Conservation (phyloP, 2,329 filamentous ascomycete genomes). For the Monilinia laxa region DNA sequence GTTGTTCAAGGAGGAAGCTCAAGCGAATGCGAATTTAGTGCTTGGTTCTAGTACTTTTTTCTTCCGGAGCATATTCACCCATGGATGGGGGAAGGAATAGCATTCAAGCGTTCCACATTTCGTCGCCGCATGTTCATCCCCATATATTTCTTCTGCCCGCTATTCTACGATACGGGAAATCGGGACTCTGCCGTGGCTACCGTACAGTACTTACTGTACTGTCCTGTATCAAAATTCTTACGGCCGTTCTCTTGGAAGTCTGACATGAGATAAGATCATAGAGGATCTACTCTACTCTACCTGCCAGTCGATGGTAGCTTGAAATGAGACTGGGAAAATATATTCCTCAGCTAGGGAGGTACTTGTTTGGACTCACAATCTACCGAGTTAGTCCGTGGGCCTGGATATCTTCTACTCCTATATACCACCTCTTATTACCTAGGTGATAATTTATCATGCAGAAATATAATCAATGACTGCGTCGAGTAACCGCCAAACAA, state of each 20-base stretch:
- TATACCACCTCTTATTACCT: no score
- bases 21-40: conserved; percentile 23
- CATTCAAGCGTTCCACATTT: neutral
- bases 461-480: no score
- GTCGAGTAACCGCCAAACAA: no score
- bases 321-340: no score
- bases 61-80: neutral
- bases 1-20: neutral
- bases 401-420: no score
- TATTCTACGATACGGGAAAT: neutral
- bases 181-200: neutral
- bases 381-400: no score
- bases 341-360: no score
- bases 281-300: no score
- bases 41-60: neutral
- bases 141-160: conserved; percentile 14
- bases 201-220: no score
- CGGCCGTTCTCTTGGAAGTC: neutral
- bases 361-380: no score
- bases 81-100: neutral
- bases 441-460: no score
- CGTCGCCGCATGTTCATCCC: neutral
- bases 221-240: neutral
- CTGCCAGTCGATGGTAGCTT: neutral
- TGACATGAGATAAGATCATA: no score